Conservation (phyloP, 2,329 filamentous ascomycete genomes). For the Trichoderma atroviride region DNA sequence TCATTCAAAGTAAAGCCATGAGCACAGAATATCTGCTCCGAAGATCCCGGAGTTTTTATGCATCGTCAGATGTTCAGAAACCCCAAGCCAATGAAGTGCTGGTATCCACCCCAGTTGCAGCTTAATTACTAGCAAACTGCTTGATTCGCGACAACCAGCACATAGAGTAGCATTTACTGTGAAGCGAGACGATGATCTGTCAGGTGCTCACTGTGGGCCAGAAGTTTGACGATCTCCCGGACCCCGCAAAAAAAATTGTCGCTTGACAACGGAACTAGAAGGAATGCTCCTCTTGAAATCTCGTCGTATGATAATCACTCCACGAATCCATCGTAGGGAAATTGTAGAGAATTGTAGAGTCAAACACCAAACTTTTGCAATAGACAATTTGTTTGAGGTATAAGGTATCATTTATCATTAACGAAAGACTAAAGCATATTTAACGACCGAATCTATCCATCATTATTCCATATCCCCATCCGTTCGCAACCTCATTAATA, state of each 20-base stretch:
- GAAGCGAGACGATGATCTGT: background rate
- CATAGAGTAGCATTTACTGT: background rate
- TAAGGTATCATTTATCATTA: conserved; percentile 23
- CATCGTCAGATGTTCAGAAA: background rate
- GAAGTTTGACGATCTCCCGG: conserved; percentile 7
- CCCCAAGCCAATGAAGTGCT: background rate
- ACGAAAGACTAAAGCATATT: conserved; percentile 11
- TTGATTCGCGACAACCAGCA: background rate
- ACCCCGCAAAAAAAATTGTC: background rate
- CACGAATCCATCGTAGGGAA: background rate
- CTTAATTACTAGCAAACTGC: background rate
- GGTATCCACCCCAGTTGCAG: background rate
- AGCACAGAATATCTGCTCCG: background rate
- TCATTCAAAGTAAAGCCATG: background rate
- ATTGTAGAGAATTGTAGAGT: background rate
- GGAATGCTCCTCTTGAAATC: background rate
- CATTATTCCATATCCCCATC: conserved; percentile 13
- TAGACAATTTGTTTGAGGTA: background rate
- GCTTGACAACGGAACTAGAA: background rate
- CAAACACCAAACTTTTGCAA: background rate
- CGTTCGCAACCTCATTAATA: conserved; percentile 12
- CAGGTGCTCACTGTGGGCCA: background rate
- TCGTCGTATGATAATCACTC: conserved; percentile 9
- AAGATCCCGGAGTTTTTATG: background rate
- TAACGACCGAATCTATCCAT: conserved; percentile 22